Evolutionary conservation across 2,329 filamentous ascomycete species (phyloP), one percentile per base, ranked within the genome.

Genomic region (Claviceps citrina): DNA sequence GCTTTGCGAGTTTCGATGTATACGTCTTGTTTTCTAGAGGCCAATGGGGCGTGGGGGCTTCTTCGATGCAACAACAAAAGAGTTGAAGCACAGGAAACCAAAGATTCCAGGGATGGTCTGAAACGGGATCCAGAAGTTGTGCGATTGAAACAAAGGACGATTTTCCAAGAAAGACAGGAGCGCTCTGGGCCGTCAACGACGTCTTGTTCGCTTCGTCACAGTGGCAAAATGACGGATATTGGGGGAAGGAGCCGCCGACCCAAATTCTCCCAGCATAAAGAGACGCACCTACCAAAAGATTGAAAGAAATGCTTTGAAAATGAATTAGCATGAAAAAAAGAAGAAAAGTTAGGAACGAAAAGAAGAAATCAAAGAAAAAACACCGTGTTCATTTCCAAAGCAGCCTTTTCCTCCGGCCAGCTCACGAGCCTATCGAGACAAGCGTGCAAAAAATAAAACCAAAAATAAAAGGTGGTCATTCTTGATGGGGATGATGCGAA

Each of bases 221-320:
- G 30, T 12, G 30, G 16, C 18, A 20, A 26, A 2, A 24, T n/a
- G n/a, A 35, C 16, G 24, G 7, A 18, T 16, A 32, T 13, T 9
- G 16, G 20, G 16, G 41, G 41, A 43, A 43, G 37, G 41, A 36
- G 37, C 41, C 16, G 16, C 41, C 19, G 18, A 4, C 20, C 15
- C 19, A 19, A n/a, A 18, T n/a, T 15, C 24, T 15, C 16, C 12
- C 36, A 34, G 20, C 32, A 8, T 4, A 16, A 16, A 13, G 20
- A 19, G 27, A 19, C 27, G 30, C 24, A 39, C 31, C 24, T 33
- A 19, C 22, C 38, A 13, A n/a, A 22, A 39, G n/a, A 31, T n/a
- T 25, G 4, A 13, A 9, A 35, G 7, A 7, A 24, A 35, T 30
- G 27, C 7, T 26, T 8, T 32, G 22, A 27, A 19, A 13, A 33